Evolutionary conservation across 2,329 filamentous ascomycete species (phyloP), one percentile per base, ranked within the genome.

Genomic region (Colletotrichum falcatum): DNA sequence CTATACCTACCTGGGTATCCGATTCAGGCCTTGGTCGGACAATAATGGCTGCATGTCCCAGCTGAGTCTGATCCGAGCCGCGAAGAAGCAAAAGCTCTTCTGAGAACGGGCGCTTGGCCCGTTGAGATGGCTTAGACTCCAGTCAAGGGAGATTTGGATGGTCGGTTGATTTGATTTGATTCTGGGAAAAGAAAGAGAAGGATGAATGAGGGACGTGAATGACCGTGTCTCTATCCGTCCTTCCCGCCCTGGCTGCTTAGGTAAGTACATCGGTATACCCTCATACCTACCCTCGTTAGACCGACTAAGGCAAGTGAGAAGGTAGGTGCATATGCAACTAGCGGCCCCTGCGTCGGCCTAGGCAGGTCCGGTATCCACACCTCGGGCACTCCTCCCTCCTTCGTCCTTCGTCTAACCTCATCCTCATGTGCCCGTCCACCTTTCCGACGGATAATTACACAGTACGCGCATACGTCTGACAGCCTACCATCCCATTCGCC

Each of bases 1-100:
- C n/a, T n/a, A n/a, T n/a, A n/a, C n/a, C n/a, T n/a, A n/a, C n/a
- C n/a, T n/a, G n/a, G n/a, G n/a, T n/a, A n/a, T n/a, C n/a, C n/a
- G n/a, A n/a, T n/a, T 26, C 18, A n/a, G 62, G 64, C 63, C 58
- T 67, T 26, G 59, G 44, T 59, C 58, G 44, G 59, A 62, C 58
- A 53, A 67, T 58, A 20, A 37, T 42, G 46, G 11, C 48, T 51
- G 7, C 63, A 59, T 58, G 53, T n/a, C 18, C 23, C 37, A 23
- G 46, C 58, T 37, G 8, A 2, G 33, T 60, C 58, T 42, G 9
- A 61, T 33, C 16, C 33, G 44, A 59, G 59, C 28, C 23, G 16
- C 55, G 46, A 20, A 54, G 23, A 16, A 26, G 44, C 42, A 46
- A 61, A 48, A 12, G 39, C 42, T 42, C 42, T 44, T n/a, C 42